Base-by-base conservation (phyloP, 2,329 filamentous ascomycete genomes). In the Sclerotinia nivalis region DNA sequence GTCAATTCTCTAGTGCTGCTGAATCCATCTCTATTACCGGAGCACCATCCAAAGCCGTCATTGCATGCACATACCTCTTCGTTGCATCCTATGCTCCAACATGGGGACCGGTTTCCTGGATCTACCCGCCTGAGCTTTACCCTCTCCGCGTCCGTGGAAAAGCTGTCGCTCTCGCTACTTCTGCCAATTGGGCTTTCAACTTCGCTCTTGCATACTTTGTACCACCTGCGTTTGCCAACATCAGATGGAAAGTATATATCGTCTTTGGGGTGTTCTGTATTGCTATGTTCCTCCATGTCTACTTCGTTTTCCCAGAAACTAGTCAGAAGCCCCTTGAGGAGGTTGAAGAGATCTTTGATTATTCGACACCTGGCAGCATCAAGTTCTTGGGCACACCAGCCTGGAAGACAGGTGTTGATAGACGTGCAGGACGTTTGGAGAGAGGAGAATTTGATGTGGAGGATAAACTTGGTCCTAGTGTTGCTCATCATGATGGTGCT, bases 51-150 rank as follows among this genome's bases (percentile, higher is more conserved):
- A 87, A 85, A 75, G 85, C 84, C 0, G 84, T 91, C 72, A 87
- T 91, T 69, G 88, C 88, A 1, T 88, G 85, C 73, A 90, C 88
- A 0, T 92, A 91, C 72, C 85, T 87, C 49, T 88, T 89, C 68
- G 87, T 89, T 25, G 87, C 86, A 0, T 81, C 82, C 0, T 85
- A 80, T 69, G 84, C 84, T 4, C 80, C 82, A 12, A 86, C 83
- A 13, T 86, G 84, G 84, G 84, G 84, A 1, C 83, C 83, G 8
- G 81, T 81, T 7, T 82, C 80, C 20, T 85, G 83, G 84, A 81
- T 82, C 13, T 85, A 85, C 74, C 83, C 84, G 22, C 79, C 83
- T 7, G 84, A 85, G 77, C 78, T 85, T 45, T 85, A 80, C 75
- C 83, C 83, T 43, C 77, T 84, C 28, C 81, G 79, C 60, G 80